Conservation (phyloP, 2,329 filamentous ascomycete genomes). For the Parascedosporium putredinis region DNA sequence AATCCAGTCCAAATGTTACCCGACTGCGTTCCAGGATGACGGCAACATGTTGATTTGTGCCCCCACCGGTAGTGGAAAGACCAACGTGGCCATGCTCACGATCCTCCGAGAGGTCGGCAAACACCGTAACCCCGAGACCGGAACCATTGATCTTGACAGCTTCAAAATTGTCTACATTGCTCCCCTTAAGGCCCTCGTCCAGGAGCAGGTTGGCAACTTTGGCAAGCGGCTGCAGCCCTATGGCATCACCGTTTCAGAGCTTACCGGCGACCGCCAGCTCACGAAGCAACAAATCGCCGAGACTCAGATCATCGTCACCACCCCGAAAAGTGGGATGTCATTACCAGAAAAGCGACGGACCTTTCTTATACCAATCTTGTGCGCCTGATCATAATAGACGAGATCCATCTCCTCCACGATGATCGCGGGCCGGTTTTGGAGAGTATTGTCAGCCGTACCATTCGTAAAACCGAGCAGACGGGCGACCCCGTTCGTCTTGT, state of each 20-base stretch:
- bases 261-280: conserved; percentile 94
- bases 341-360: conserved; percentile 94
- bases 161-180: conserved; percentile 99
- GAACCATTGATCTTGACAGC: conserved; percentile 88
- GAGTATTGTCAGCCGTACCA: conserved; percentile 91
- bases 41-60: conserved; percentile 98
- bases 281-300: conserved; percentile 98
- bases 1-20: conserved; percentile 89
- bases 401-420: conserved; percentile 95
- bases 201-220: conserved; percentile 97
- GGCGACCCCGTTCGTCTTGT: conserved; percentile 86
- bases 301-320: conserved; percentile 96
- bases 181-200: conserved; percentile 86
- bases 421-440: conserved; percentile 94
- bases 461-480: conserved; percentile 86
- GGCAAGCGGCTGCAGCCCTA: conserved; percentile 83
- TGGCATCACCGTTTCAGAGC: conserved; percentile 84
- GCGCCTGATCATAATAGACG: conserved; percentile 89
- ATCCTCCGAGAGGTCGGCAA: conserved; percentile 96
- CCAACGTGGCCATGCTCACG: conserved; percentile 94
- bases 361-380: conserved; percentile 97
- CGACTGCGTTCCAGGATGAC: conserved; percentile 83
- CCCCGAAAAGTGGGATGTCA: conserved; percentile 98
- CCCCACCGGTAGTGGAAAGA: conserved; percentile 94
- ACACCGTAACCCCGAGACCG: conserved; percentile 76